Conservation (phyloP, 805 yeast genomes). For the Cyberlindnera nakhonratchasimensis region DNA sequence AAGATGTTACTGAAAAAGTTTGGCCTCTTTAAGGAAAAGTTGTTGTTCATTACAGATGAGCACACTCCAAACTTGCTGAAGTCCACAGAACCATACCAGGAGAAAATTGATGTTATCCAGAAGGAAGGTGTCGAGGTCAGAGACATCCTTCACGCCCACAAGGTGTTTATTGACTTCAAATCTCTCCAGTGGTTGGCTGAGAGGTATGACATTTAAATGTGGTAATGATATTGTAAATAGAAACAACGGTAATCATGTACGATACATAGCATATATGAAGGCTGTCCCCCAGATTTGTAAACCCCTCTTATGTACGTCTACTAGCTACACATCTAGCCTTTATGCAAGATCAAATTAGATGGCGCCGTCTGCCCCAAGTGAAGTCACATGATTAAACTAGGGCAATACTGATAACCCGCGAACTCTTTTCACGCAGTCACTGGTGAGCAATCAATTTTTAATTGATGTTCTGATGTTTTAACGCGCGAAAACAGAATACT, state of each 20-base stretch:
- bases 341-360: too few relatives aligned
- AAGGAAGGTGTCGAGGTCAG: conserved; percentile 81
- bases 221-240: conserved; percentile 15
- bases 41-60: conserved; percentile 66
- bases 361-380: not conserved
- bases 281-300: not conserved
- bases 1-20: conserved; percentile 48
- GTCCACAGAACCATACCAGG: conserved; percentile 50
- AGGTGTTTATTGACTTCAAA: conserved; percentile 65
- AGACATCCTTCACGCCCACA: conserved; percentile 76
- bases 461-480: conserved; percentile 7
- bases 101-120: conserved; percentile 59
- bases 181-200: conserved; percentile 63
- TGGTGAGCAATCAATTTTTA: not conserved
- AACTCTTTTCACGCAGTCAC: conserved; percentile 4
- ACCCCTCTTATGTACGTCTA: not conserved
- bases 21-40: conserved; percentile 45
- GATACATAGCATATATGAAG: conserved; percentile 1
- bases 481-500: not conserved
- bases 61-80: conserved; percentile 55
- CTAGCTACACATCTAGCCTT: too few relatives aligned
- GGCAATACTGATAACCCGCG: not conserved
- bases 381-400: conserved; percentile 3
- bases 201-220: conserved; percentile 12
- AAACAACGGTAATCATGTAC: not conserved